Evolutionary conservation across 2,329 filamentous ascomycete genomes (phyloP), one percentile per base, ranked within the genome.

Genomic region (Allantophomopsis cytisporea): DNA sequence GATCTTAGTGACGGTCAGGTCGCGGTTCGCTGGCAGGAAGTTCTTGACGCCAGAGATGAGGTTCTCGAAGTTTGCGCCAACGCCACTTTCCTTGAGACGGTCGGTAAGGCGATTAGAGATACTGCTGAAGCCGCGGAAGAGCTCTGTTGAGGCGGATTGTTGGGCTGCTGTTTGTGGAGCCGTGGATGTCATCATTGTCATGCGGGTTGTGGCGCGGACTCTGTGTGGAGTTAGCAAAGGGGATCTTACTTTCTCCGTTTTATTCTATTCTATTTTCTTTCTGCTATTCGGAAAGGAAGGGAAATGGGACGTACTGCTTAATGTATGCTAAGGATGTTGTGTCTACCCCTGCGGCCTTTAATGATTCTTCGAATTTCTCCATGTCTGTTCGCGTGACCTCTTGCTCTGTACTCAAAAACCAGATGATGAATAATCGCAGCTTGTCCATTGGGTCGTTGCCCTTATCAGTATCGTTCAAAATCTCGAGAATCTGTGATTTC

Each of bases 31-130:
- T 0, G 93, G 91, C n/a, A 98, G 66, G 62, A 98, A 94, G 61
- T 94, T 96, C 64, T 96, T 98, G 54, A 98, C 89, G 34, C 89
- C 89, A 5, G 86, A 89, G 45, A 96, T 88, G 34, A 98, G 74
- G 21, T 83, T 89, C 59, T 96, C 91, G 53, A 98, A 85, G 57
- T 96, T 96, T 39, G 78, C 77, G 42, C 80, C 76, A 14, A 93
- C 85, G 23, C 76, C 76, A 4, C 86, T 87, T 47, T 94, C 89
- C 56, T 94, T 93, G 56, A 98, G 81, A 17, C 87, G 83, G 60
- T 95, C 88, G 7, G 91, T 95, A 4, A 98, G 76, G 31, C 89
- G 83, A 34, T 83, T 89, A 10, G 86, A 91, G 46, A 98, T 83
- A 34, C 83, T 86, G 21, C 83, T 91, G 65, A 98, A 94, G 36